These are phyloP conservation scores for Crithidia expoeki DNA, from an alignment of 208 protist genomes.

Conservation along the genomic window DNA sequence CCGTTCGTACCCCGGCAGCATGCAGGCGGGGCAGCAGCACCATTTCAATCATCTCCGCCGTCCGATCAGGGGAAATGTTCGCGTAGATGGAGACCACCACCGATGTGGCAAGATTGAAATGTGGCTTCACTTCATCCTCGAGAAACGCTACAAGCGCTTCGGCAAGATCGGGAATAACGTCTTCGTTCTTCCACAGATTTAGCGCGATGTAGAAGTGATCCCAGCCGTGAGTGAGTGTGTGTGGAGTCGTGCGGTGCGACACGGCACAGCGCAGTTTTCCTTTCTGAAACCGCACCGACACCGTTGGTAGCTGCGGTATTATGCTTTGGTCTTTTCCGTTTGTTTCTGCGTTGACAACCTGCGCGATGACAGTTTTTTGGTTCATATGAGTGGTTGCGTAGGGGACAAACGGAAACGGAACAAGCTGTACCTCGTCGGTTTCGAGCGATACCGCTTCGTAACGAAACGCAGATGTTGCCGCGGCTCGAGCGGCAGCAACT, in stretches of 20 bases:
- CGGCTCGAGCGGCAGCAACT: background rate
- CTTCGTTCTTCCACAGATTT: conserved; percentile 79
- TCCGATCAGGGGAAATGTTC: conserved; percentile 48
- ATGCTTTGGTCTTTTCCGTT: background rate
- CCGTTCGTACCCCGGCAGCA: conserved; percentile 38
- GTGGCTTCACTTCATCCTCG: conserved; percentile 66
- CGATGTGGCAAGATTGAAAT: conserved; percentile 43
- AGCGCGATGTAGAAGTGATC: conserved; percentile 71
- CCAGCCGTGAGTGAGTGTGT: conserved; percentile 57
- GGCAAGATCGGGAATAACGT: conserved; percentile 62
- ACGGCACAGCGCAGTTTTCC: conserved; percentile 39
- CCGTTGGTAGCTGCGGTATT: background rate
- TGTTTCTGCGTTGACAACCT: background rate
- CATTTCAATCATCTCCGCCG: conserved; percentile 39
- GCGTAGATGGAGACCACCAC: conserved; percentile 79
- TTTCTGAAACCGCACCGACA: conserved; percentile 19
- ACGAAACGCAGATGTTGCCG: background rate
- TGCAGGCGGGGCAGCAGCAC: conserved; percentile 66
- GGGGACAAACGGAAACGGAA: conserved; percentile 27
- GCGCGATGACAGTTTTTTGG: background rate
- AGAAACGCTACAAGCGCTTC: conserved; percentile 66
- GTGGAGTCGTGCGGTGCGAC: conserved; percentile 23
- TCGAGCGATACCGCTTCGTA: conserved; percentile 6
- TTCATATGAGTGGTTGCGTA: background rate
- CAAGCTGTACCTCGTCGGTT: conserved; percentile 22